Evolutionary conservation across 345 rosid genomes (phyloP).

Genomic region (Melaleuca alternifolia): DNA sequence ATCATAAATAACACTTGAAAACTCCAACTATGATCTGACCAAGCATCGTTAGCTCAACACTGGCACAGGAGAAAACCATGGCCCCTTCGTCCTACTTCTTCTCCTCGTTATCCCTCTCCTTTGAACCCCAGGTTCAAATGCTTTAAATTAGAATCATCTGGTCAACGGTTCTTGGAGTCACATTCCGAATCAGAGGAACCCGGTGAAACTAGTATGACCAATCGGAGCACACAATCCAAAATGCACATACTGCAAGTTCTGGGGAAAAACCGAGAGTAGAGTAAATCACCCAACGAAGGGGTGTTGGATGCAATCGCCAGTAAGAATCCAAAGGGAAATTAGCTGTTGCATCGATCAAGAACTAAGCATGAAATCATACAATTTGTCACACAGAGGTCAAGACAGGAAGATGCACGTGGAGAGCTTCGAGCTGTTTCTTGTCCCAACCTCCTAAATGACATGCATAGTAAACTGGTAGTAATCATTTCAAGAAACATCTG

Average conservation of each 20-base stretch:
- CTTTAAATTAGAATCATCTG: too few relatives aligned
- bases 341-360: background rate
- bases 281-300: too few relatives aligned
- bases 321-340: background rate
- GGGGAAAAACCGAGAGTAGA: too few relatives aligned
- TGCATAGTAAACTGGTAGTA: background rate
- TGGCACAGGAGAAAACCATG: background rate
- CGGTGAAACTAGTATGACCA: too few relatives aligned
- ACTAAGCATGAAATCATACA: background rate
- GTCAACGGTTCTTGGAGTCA: too few relatives aligned
- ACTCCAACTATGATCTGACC: background rate
- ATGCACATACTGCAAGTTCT: too few relatives aligned
- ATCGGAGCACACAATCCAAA: too few relatives aligned
- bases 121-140: background rate
- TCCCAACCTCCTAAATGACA: background rate
- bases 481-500: background rate
- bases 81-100: background rate
- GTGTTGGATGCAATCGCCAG: too few relatives aligned
- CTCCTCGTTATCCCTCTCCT: constrained; percentile 14
- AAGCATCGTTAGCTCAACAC: background rate
- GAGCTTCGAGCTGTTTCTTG: background rate
- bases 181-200: too few relatives aligned
- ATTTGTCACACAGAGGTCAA: background rate
- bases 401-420: background rate
- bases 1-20: background rate